These are phyloP conservation scores for Blastobotrys persicus DNA, from an alignment of 1,139 yeast species.

Conservation along the genomic window DNA sequence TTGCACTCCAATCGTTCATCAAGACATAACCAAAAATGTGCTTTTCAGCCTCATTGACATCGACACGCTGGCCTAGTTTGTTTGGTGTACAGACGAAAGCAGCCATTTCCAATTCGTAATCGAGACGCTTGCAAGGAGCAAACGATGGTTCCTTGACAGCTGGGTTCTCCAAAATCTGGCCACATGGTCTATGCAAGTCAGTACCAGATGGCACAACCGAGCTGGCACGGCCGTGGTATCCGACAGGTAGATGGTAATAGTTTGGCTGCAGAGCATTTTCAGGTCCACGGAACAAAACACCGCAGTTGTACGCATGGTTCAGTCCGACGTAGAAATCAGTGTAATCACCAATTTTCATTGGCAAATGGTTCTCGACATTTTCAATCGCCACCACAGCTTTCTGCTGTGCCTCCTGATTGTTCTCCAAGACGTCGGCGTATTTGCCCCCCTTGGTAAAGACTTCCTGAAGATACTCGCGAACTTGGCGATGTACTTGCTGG, in stretches of 20 bases:
- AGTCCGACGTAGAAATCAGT: constrained; percentile 30
- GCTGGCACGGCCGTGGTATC: constrained; percentile 33
- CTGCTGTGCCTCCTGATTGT: constrained; percentile 15
- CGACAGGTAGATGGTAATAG: constrained; percentile 30
- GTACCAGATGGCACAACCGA: constrained; percentile 32
- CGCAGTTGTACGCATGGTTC: constrained; percentile 31
- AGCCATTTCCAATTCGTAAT: constrained; percentile 31
- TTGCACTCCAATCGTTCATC: constrained; percentile 33
- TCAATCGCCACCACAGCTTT: constrained; percentile 16
- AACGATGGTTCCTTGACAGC: constrained; percentile 20
- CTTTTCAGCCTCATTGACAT: constrained; percentile 27
- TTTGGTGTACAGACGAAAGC: constrained; percentile 27
- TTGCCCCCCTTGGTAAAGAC: constrained; percentile 22
- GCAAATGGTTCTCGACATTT: constrained; percentile 22
- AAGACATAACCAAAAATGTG: constrained; percentile 32
- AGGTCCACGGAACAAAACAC: constrained; percentile 28
- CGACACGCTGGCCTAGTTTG: constrained; percentile 24
- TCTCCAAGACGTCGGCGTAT: constrained; percentile 22
- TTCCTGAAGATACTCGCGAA: constrained; percentile 24
- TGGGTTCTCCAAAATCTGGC: constrained; percentile 25
- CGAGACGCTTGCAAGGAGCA: constrained; percentile 24
- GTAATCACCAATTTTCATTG: constrained; percentile 29
- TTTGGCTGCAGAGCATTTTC: constrained; percentile 30
- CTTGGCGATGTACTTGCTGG: constrained; percentile 19
- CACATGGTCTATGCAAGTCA: constrained; percentile 28